phyloP scores from a whole-genome alignment of 2,329 filamentous ascomycete genomes.

The Phialophora verrucosa region DNA sequence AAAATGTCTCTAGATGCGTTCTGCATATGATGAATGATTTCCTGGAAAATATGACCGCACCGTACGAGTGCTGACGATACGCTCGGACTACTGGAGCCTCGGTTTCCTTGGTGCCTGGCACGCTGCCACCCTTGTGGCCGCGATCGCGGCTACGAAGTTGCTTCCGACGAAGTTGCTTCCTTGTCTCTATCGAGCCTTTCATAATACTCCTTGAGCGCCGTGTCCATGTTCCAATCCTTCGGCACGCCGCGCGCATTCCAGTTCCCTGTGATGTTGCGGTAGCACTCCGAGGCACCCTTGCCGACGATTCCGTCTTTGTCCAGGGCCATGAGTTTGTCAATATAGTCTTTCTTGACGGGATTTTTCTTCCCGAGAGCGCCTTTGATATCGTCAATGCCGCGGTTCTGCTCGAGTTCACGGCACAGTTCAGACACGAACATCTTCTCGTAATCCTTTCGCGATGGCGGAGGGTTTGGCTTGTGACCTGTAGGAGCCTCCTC shows the following conservation, averaged over 20 bases:
- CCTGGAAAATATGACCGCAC: neutral
- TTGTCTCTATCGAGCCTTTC: neutral
- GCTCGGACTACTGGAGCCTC: neutral
- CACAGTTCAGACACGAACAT: constrained; percentile 32
- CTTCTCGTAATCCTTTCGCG: constrained; percentile 18
- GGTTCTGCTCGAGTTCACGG: constrained; percentile 22
- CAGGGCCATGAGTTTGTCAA: constrained; percentile 20
- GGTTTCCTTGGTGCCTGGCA: neutral
- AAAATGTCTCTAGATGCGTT: neutral
- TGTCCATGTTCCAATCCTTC: constrained; percentile 10
- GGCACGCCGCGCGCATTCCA: constrained; percentile 7
- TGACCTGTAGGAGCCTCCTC: neutral
- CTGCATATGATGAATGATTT: neutral
- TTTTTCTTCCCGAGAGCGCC: neutral
- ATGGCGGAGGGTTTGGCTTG: constrained; percentile 11
- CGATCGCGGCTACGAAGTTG: neutral
- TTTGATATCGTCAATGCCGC: constrained; percentile 3
- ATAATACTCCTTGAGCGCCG: neutral
- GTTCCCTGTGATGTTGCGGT: constrained; percentile 15
- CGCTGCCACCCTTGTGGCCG: neutral
- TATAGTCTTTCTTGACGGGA: constrained; percentile 14
- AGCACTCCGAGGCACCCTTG: constrained; percentile 19
- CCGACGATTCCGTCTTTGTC: constrained; percentile 24
- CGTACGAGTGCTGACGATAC: neutral
- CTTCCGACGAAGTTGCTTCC: neutral